Percentiles rank a stretch among this genome's conserved stretches.
These are phyloP conservation scores for Phyllostachys edulis DNA, from an alignment of 176 grass and related monocot species.

Conservation along the genomic window DNA sequence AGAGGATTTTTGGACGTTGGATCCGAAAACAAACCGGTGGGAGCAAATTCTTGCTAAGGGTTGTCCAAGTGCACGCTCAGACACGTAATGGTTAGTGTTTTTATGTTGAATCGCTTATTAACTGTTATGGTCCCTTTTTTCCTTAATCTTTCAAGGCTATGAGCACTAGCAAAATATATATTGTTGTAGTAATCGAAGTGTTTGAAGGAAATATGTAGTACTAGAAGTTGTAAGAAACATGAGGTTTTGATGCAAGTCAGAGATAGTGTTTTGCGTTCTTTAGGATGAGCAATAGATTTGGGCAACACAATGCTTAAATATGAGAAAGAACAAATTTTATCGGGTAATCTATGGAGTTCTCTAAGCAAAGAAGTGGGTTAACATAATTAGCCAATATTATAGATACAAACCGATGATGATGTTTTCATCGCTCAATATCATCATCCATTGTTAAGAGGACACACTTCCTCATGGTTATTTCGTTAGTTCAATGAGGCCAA, in stretches of 20 bases:
- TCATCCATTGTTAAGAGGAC: background rate
- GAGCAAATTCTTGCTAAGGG: constrained; percentile 86
- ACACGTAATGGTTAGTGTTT: constrained; percentile 73
- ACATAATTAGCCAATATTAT: background rate
- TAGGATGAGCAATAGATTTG: background rate
- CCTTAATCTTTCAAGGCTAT: background rate
- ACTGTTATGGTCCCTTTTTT: background rate
- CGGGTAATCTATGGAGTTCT: background rate
- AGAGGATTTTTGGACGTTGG: constrained; percentile 89
- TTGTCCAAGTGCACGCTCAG: constrained; percentile 98
- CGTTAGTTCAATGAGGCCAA: background rate
- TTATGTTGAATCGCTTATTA: constrained; percentile 19
- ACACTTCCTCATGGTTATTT: background rate
- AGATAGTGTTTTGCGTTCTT: background rate
- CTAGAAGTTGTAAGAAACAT: constrained; percentile 15
- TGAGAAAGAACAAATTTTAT: background rate
- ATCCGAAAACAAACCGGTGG: constrained; percentile 98
- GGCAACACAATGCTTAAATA: background rate
- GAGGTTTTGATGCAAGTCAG: background rate
- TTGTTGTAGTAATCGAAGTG: constrained; percentile 2
- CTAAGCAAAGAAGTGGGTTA: background rate
- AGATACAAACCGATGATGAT: background rate
- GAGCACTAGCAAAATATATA: background rate
- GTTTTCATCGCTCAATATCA: background rate
- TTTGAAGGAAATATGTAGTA: background rate